phyloP scores from a whole-genome alignment of 495 filamentous ascomycete species.

The Thermothielavioides terrestris region DNA sequence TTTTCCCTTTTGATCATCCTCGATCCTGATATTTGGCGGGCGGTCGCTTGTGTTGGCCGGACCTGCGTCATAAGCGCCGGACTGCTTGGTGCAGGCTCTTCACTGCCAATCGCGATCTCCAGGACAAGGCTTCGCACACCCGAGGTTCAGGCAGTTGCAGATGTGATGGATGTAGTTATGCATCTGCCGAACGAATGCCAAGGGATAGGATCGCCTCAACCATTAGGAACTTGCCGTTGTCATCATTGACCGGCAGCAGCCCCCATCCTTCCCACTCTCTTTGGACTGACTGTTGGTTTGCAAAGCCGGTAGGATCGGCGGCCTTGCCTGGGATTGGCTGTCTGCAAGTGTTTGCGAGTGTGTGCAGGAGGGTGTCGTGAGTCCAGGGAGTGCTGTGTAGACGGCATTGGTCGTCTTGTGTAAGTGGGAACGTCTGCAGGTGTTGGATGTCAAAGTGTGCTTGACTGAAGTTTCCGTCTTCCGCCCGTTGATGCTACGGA shows the following conservation, averaged over 20 bases:
- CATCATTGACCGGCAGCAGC: neutral
- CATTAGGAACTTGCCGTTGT: neutral
- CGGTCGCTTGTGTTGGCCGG: neutral
- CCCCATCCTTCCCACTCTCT: neutral
- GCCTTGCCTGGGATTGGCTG: neutral
- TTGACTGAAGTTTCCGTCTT: no score
- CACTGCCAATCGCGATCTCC: neutral
- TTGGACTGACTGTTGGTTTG: neutral
- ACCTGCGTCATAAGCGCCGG: slow-evolving; percentile 8
- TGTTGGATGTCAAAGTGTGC: no score
- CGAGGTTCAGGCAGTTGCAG: neutral
- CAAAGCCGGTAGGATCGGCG: neutral
- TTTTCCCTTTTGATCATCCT: neutral
- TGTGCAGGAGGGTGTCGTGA: neutral
- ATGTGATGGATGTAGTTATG: neutral
- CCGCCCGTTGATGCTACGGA: no score
- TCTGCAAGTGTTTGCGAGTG: neutral
- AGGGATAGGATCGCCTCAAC: neutral
- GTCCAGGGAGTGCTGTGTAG: neutral
- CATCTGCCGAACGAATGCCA: neutral
- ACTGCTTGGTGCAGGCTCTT: neutral
- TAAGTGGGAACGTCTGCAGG: no score
- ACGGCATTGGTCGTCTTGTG: neutral
- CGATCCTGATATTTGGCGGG: neutral
- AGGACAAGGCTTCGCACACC: neutral